Percentiles rank a stretch among this genome's conserved stretches.
These are phyloP conservation scores for Huntiella moniliformis DNA, from an alignment of 2,329 filamentous ascomycete species.

Conservation along the genomic window DNA sequence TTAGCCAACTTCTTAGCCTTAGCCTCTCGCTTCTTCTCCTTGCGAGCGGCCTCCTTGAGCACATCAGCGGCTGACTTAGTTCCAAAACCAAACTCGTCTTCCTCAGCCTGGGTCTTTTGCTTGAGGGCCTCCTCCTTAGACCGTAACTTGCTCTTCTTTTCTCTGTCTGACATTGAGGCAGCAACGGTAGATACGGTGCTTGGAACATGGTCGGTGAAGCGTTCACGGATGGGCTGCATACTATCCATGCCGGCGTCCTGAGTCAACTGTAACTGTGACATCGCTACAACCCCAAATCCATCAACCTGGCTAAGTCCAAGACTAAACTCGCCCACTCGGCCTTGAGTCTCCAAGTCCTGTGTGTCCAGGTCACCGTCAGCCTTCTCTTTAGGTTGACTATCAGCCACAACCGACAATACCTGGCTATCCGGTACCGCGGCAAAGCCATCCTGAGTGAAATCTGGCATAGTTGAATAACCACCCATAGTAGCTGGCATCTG, in stretches of 20 bases:
- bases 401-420: constrained; percentile 27
- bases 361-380: constrained; percentile 18
- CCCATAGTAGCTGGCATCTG: constrained; percentile 22
- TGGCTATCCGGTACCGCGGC: constrained; percentile 14
- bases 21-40: constrained; percentile 26
- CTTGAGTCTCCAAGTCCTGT: constrained; percentile 14
- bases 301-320: constrained; percentile 41
- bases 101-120: constrained; percentile 16
- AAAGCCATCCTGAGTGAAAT: constrained; percentile 12
- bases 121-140: constrained; percentile 21
- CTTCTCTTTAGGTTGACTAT: constrained; percentile 23
- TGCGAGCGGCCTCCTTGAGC: constrained; percentile 44
- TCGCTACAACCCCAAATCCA: constrained; percentile 30
- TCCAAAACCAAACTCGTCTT: constrained; percentile 21
- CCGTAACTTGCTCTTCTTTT: constrained; percentile 20
- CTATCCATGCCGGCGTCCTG: constrained; percentile 64
- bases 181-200: constrained; percentile 21
- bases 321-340: constrained; percentile 7
- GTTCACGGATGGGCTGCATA: constrained; percentile 49
- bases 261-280: constrained; percentile 24
- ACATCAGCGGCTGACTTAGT: constrained; percentile 41
- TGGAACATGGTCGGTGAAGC: constrained; percentile 42
- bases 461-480: constrained; percentile 8
- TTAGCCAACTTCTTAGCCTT: constrained; percentile 14
- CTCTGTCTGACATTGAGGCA: neutral